Evolutionary conservation across 805 yeast genomes (phyloP).

Genomic region (Barnettozyma californica): DNA sequence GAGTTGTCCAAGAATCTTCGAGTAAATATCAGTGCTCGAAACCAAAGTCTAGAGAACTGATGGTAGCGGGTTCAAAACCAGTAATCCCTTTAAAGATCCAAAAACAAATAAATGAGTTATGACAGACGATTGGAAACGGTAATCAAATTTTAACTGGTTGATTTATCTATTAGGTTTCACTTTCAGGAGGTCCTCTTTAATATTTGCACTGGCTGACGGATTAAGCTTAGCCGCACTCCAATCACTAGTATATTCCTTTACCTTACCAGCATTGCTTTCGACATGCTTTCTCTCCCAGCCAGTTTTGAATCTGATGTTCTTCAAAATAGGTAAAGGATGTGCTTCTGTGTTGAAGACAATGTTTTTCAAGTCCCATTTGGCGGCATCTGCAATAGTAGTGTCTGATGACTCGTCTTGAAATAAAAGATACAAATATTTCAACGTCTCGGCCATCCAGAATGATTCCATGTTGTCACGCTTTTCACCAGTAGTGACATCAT

Average conservation of each 20-base stretch:
- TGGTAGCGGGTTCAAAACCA: no score
- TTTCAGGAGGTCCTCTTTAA: neutral
- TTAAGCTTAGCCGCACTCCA: conserved; percentile 13
- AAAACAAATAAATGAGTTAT: no score
- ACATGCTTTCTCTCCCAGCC: conserved; percentile 47
- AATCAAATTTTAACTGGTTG: neutral
- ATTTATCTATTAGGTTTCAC: neutral
- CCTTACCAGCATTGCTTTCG: neutral
- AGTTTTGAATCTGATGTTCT: conserved; percentile 45
- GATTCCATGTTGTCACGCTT: conserved; percentile 76
- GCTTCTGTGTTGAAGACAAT: conserved; percentile 89
- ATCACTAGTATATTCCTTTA: conserved; percentile 9
- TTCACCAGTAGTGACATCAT: conserved; percentile 50
- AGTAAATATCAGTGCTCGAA: no score
- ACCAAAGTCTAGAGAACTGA: no score
- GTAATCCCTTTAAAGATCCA: no score
- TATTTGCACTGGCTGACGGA: conserved; percentile 2
- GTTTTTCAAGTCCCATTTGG: conserved; percentile 2
- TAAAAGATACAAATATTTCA: conserved; percentile 75
- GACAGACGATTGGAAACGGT: neutral
- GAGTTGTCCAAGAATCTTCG: no score
- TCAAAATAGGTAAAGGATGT: conserved; percentile 81
- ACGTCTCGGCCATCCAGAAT: conserved; percentile 91
- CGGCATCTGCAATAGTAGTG: conserved; percentile 50
- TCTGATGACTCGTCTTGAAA: conserved; percentile 62